Conservation (phyloP, 495 filamentous ascomycete genomes). For the Penicillium crystallinum region DNA sequence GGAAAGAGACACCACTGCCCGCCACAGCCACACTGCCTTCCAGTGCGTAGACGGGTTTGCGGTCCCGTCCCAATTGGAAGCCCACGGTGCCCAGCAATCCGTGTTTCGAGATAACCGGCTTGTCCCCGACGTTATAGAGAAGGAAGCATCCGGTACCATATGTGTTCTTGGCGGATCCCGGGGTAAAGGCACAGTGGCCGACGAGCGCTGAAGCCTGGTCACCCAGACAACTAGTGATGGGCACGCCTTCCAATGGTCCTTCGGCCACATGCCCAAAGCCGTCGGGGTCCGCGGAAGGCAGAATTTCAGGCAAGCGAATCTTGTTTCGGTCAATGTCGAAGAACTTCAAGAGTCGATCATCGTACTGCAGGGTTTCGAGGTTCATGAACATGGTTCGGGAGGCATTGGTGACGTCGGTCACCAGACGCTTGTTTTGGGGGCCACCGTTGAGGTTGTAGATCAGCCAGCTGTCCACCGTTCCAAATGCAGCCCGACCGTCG, state of each 20-base stretch:
- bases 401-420: constrained; percentile 90
- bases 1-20: constrained; percentile 83
- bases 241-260: constrained; percentile 67
- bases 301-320: constrained; percentile 75
- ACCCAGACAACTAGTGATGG: constrained; percentile 81
- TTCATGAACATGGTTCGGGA: constrained; percentile 98
- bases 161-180: constrained; percentile 90
- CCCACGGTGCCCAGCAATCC: constrained; percentile 86
- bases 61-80: constrained; percentile 59
- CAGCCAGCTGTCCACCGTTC: constrained; percentile 92
- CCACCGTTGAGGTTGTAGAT: constrained; percentile 88
- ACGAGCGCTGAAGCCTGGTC: constrained; percentile 92
- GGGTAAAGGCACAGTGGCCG: constrained; percentile 83
- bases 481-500: constrained; percentile 75
- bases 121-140: constrained; percentile 86
- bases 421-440: constrained; percentile 59
- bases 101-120: constrained; percentile 86
- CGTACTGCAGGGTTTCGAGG: constrained; percentile 78
- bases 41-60: constrained; percentile 79
- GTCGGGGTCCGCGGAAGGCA: constrained; percentile 74
- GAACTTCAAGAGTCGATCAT: constrained; percentile 73
- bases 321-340: constrained; percentile 75
- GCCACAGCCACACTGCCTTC: constrained; percentile 92
- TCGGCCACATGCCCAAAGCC: constrained; percentile 65
- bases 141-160: constrained; percentile 96